Evolutionary conservation across 352 stramenopile species (phyloP), one percentile per base, ranked within the genome.

Genomic region (Hyaloperonospora brassicae): DNA sequence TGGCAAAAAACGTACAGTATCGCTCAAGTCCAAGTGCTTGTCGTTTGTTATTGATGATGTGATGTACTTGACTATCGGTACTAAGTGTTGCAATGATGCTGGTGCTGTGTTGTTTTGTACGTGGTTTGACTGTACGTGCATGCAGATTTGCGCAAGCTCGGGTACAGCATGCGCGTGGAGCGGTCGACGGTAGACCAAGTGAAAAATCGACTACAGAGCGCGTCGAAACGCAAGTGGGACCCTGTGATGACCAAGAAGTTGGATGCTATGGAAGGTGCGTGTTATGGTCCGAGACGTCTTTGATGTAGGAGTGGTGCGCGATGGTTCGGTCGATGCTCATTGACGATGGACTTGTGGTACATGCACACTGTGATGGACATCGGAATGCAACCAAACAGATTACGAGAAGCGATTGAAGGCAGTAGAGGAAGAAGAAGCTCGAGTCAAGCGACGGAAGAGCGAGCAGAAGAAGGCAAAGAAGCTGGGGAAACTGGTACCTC

Each of bases 131-230:
- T 31, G 27, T 31, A 27, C 11, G 68, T 12, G 38, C 2, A 4
- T 62, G 21, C 38, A 96, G 87, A 97, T 55, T 64, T 96, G 45
- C 75, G 84, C 34, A 92, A 93, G 52, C 68, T 97, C 8, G 90
- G 90, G 9, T 96, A 82, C 50, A 95, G 87, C 36, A 96, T 97
- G 87, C 86, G 89, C 21, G 89, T 97, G 30, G 90, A 97, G 64
- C 75, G 77, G 5, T 90, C 77, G 50, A 86, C 79, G 7, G 81
- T 91, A 9, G 81, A 92, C 43, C 73, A 91, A 49, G 86, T 96
- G 40, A 96, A 95, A 63, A 89, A 76, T 56, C 70, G 85, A 12
- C 62, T 95, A 48, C 83, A 94, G 59, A 89, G 65, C 54, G 76
- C 73, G 7, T 71, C 71, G 14, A 92, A 94, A 60, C 79, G 84